Conservation (phyloP, 129 eudicot species). For the Solidago caesia region DNA sequence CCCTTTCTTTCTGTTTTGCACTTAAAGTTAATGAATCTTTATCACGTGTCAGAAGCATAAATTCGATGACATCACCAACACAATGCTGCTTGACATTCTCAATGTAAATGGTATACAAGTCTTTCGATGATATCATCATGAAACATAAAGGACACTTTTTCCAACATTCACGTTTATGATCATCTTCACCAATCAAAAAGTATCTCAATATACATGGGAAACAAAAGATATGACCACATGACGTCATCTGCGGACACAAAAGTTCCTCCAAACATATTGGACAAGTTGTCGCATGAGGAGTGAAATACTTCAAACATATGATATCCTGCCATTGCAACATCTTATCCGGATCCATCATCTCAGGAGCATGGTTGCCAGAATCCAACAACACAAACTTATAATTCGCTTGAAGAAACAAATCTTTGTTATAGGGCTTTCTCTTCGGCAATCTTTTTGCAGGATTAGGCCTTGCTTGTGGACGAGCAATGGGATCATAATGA, state of each 20-base stretch:
- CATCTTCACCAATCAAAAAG: conserved; percentile 62
- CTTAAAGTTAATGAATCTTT: conserved; percentile 64
- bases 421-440: conserved; percentile 87
- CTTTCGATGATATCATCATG: conserved; percentile 79
- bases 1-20: conserved; percentile 47
- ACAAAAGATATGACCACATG: conserved; percentile 94
- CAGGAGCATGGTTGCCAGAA: conserved; percentile 59
- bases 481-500: conserved; percentile 82
- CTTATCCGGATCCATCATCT: conserved; percentile 84
- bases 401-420: conserved; percentile 91
- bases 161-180: conserved; percentile 62
- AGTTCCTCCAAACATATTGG: conserved; percentile 92
- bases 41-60: conserved; percentile 74
- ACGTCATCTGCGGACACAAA: conserved; percentile 94
- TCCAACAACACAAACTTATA: conserved; percentile 82
- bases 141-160: conserved; percentile 94
- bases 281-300: conserved; percentile 72
- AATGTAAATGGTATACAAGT: conserved; percentile 77
- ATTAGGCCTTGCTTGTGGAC: conserved; percentile 59
- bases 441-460: conserved; percentile 60
- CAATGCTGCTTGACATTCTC: conserved; percentile 71
- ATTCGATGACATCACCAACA: conserved; percentile 66
- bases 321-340: conserved; percentile 91
- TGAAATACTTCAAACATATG: conserved; percentile 64
- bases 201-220: conserved; percentile 90